Conservation (phyloP, 2,329 filamentous ascomycete genomes). For the Aspergillus piperis region DNA sequence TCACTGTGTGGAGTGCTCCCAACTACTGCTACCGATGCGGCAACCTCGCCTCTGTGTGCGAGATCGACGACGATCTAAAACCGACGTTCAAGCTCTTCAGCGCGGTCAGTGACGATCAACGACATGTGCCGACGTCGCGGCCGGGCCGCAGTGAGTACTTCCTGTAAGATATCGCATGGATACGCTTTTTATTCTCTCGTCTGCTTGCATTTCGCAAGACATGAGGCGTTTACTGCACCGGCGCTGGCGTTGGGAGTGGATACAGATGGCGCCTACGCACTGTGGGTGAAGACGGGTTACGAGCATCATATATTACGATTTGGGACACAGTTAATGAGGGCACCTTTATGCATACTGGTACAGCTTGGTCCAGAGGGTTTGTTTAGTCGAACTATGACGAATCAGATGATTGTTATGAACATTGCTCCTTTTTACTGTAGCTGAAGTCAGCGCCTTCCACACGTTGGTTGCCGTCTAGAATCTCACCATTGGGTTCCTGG, state of each 20-base stretch:
- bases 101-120: constrained; percentile 49
- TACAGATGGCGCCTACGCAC: constrained; percentile 20
- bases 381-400: background rate
- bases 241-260: constrained; percentile 37
- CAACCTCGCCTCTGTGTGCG: constrained; percentile 88
- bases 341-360: constrained; percentile 11
- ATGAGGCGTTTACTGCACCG: constrained; percentile 32
- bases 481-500: no score
- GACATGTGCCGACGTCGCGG: constrained; percentile 47
- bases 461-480: no score
- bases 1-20: constrained; percentile 75
- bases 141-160: constrained; percentile 53
- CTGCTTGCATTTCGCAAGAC: constrained; percentile 12
- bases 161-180: constrained; percentile 37
- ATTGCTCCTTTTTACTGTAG: background rate
- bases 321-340: constrained; percentile 37
- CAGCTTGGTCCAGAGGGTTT: background rate
- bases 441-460: no score
- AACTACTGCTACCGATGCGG: constrained; percentile 98
- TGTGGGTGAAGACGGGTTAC: constrained; percentile 21
- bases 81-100: constrained; percentile 73
- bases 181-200: constrained; percentile 12
- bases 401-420: background rate
- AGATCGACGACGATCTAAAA: constrained; percentile 78
- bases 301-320: constrained; percentile 39